Evolutionary conservation across 2,329 filamentous ascomycete genomes (phyloP).

Genomic region (Colletotrichum sp.): DNA sequence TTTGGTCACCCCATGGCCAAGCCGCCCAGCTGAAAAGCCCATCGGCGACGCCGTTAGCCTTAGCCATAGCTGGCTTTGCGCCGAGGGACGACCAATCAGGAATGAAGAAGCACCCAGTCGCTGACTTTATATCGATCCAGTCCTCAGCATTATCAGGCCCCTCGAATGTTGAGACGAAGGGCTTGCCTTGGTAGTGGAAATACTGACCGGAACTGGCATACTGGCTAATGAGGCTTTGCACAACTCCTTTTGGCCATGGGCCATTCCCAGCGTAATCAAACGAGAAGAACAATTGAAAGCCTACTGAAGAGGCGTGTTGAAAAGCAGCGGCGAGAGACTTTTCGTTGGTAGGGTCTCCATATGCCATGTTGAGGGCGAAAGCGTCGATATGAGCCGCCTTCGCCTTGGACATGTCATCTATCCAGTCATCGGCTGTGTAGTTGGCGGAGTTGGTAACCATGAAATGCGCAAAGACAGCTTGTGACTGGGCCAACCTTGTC

Average conservation of each 20-base stretch:
- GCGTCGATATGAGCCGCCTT: too few relatives aligned
- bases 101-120: conserved; percentile 44
- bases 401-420: too few relatives aligned
- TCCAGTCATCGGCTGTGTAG: too few relatives aligned
- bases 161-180: conserved; percentile 48
- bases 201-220: not conserved
- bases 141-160: conserved; percentile 43
- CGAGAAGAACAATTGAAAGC: conserved; percentile 13
- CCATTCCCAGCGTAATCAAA: conserved; percentile 28
- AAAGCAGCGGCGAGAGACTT: too few relatives aligned
- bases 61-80: conserved; percentile 15
- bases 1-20: conserved; percentile 35
- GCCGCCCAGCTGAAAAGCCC: conserved; percentile 41
- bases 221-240: not conserved
- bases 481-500: too few relatives aligned
- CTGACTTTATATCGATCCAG: conserved; percentile 46
- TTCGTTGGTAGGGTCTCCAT: too few relatives aligned
- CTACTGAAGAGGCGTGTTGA: too few relatives aligned
- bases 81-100: conserved; percentile 46
- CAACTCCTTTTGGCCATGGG: conserved; percentile 16
- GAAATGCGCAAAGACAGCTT: too few relatives aligned
- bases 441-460: too few relatives aligned
- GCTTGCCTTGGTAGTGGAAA: conserved; percentile 27
- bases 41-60: conserved; percentile 26
- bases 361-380: too few relatives aligned